A percentile compares a stretch with the other conserved stretches of the same genome.
These are phyloP conservation scores for Amaranthus cruentus DNA, from an alignment of 148 eudicot species.

Conservation along the genomic window DNA sequence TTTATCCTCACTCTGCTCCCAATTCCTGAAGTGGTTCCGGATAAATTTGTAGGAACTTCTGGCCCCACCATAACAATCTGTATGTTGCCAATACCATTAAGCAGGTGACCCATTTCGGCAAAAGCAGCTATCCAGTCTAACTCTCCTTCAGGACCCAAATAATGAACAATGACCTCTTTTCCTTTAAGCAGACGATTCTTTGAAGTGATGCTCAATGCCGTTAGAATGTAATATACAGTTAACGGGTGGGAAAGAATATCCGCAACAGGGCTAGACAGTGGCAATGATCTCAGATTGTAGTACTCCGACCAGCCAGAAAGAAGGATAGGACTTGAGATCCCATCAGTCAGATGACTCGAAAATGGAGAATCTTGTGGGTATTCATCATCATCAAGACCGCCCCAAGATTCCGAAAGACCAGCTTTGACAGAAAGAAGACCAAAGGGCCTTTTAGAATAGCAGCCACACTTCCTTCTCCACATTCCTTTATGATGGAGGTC, in stretches of 20 bases:
- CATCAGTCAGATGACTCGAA: constrained; percentile 24
- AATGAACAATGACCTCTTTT: constrained; percentile 52
- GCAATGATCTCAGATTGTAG: constrained; percentile 43
- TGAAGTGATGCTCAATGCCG: constrained; percentile 33
- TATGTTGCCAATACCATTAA: constrained; percentile 39
- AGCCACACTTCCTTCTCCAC: constrained; percentile 55
- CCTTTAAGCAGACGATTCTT: constrained; percentile 40
- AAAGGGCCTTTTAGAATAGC: constrained; percentile 41
- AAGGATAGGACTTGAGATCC: constrained; percentile 38
- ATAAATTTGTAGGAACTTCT: constrained; percentile 36
- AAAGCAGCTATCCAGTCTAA: constrained; percentile 56
- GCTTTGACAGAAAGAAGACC: constrained; percentile 42
- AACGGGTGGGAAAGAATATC: constrained; percentile 50
- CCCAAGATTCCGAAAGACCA: constrained; percentile 44
- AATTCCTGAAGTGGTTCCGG: constrained; percentile 41
- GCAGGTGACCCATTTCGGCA: constrained; percentile 45
- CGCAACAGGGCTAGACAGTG: constrained; percentile 48
- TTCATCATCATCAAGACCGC: constrained; percentile 49
- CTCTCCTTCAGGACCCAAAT: constrained; percentile 51
- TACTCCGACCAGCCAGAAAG: constrained; percentile 52
- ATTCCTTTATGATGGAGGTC: constrained; percentile 49
- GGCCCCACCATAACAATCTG: constrained; percentile 57
- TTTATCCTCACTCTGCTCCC: constrained; percentile 43
- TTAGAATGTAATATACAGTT: constrained; percentile 46
- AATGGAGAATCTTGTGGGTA: constrained; percentile 42